Conservation (phyloP, 192 early-diverging fungal species). For the Coemansia sp. region DNA sequence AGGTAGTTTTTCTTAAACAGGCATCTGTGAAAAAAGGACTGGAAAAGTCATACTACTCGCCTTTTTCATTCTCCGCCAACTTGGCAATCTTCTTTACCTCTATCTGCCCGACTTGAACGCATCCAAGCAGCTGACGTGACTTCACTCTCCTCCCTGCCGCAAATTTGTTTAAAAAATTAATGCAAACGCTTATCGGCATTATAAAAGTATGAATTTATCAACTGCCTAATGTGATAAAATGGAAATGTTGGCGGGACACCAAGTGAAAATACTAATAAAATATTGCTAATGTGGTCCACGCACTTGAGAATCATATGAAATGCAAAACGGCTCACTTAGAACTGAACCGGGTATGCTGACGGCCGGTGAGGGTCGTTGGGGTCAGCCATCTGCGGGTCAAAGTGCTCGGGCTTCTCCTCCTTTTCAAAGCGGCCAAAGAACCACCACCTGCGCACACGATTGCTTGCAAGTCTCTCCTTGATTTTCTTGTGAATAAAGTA, state of each 20-base stretch:
- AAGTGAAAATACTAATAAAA: not conserved
- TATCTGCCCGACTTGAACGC: not conserved
- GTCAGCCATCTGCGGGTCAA: not conserved
- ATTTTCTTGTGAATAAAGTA: constrained; percentile 10
- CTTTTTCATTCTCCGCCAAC: not conserved
- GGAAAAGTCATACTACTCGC: not conserved
- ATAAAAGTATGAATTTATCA: not conserved
- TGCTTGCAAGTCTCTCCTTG: constrained; percentile 1
- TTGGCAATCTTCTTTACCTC: not conserved
- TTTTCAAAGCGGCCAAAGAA: constrained; percentile 29
- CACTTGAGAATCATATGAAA: not conserved
- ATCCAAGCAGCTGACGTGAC: not conserved
- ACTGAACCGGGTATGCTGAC: constrained; percentile 9
- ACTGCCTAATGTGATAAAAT: not conserved
- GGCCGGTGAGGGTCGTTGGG: constrained; percentile 17
- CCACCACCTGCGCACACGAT: constrained; percentile 38
- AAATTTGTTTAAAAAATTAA: not conserved
- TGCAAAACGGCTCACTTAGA: constrained; percentile 5
- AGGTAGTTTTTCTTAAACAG: no score
- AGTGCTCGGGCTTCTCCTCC: constrained; percentile 6
- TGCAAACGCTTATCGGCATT: not conserved
- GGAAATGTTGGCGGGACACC: not conserved
- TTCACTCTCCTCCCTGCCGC: not conserved
- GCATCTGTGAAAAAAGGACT: not conserved
- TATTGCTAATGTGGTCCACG: no score